phyloP scores from a whole-genome alignment of 495 filamentous ascomycete genomes.

The Xylona heveae region DNA sequence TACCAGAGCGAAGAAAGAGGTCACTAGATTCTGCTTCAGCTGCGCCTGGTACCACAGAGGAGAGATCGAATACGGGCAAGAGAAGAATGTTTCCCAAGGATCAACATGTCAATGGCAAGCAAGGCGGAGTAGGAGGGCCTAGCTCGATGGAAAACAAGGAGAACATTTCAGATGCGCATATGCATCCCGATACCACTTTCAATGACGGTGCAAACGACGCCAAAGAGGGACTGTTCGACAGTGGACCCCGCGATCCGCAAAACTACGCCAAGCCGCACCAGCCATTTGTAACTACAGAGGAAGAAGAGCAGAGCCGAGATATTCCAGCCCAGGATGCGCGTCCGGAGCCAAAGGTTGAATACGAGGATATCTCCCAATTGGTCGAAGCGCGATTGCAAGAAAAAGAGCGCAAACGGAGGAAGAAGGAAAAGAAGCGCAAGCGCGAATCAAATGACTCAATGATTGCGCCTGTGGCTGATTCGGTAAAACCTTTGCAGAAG shows the following conservation, averaged over 20 bases:
- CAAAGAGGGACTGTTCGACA: neutral
- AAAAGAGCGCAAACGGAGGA: conserved; percentile 13
- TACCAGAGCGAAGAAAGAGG: too few relatives aligned
- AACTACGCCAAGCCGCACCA: neutral
- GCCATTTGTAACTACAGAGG: neutral
- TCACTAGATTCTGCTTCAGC: too few relatives aligned
- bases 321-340: neutral
- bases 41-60: too few relatives aligned
- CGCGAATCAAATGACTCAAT: conserved; percentile 7
- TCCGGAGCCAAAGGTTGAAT: conserved; percentile 6
- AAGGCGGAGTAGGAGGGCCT: too few relatives aligned
- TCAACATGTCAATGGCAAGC: too few relatives aligned
- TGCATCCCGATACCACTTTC: too few relatives aligned
- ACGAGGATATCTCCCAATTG: conserved; percentile 18
- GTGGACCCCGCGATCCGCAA: neutral
- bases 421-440: conserved; percentile 15
- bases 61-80: too few relatives aligned
- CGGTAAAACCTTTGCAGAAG: too few relatives aligned
- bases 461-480: too few relatives aligned
- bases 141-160: too few relatives aligned
- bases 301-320: neutral
- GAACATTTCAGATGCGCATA: too few relatives aligned
- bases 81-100: too few relatives aligned
- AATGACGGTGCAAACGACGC: neutral
- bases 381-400: conserved; percentile 16